Evolutionary conservation across 202 grass and related monocot species (phyloP), one percentile per base, ranked within the genome.

Genomic region (Miscanthus sacchariflorus): DNA sequence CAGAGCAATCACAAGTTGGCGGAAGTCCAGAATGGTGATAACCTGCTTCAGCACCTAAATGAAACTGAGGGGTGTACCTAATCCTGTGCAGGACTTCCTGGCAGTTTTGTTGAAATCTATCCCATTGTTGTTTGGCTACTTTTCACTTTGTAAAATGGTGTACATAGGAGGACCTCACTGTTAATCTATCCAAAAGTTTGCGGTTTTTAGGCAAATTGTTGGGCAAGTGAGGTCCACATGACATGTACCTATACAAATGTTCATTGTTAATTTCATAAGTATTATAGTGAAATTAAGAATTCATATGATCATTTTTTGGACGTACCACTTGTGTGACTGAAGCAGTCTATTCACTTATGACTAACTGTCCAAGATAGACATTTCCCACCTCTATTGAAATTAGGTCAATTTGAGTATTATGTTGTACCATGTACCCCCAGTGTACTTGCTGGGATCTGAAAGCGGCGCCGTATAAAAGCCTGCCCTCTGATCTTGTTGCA

Each of bases 271-370:
- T 97, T 95, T 91, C 91, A 93, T 85, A 87, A 87, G 91, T 93
- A 93, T 95, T 95, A 84, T 84, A 93, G 90, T 95, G 93, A 91
- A 95, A 95, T 95, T 89, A 88, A 86, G 68, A 88, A 68, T 83
- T 84, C 17, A 80, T 88, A 36, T 76, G 69, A 70, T 84, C 43
- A 58, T 58, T 70, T 72, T 74, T 67, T 36, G 39, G 18, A 18
- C 35, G 9, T 24, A 43, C 5, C 11, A 79, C 13, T 68, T 83
- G 49, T 35, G 71, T 25, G 19, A 18, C 23, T 74, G 58, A 58
- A 82, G 42, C 77, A 79, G 33, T 70, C 85, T 79, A 8, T 72
- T 90, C 35, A 70, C 19, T 35, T 65, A 64, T 19, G 15, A 58
- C 27, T 72, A 27, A 83, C 18, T 50, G 61, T 77, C 72, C 13